These are phyloP conservation scores for Chlorella ohadii DNA, from an alignment of 139 green algal species.

Conservation along the genomic window DNA sequence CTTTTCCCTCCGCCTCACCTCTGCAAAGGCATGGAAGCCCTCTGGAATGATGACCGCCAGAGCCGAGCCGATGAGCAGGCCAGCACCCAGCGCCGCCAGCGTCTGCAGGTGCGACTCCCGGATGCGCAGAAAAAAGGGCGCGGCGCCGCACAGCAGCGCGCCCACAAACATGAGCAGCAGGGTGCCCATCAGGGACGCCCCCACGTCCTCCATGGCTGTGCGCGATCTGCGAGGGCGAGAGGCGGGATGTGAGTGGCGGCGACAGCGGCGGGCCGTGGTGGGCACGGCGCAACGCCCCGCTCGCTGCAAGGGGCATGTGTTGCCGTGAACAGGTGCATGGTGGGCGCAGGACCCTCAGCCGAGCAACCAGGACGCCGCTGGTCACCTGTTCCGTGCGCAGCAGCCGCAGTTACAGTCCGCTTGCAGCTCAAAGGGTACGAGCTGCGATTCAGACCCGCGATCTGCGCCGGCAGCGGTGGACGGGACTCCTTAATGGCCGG, in stretches of 20 bases:
- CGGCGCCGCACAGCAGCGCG: slow-evolving; percentile 23
- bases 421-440: too few species aligned
- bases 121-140: slow-evolving; percentile 44
- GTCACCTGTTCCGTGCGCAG: too few species aligned
- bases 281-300: too few species aligned
- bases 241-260: neutral
- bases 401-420: too few species aligned
- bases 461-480: too few species aligned
- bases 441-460: too few species aligned
- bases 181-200: neutral
- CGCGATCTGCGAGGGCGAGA: too few species aligned
- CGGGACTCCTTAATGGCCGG: too few species aligned
- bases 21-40: slow-evolving; percentile 54
- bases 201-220: neutral
- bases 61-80: slow-evolving; percentile 55
- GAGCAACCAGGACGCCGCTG: too few species aligned
- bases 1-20: neutral
- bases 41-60: slow-evolving; percentile 63
- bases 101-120: slow-evolving; percentile 38
- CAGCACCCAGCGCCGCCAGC: slow-evolving; percentile 48
- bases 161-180: slow-evolving; percentile 54
- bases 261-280: neutral
- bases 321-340: neutral
- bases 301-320: neutral
- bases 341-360: too few species aligned